A percentile compares a stretch with the other conserved stretches of the same genome.
phyloP scores from a whole-genome alignment of 331 rosid species.

The Cydonia oblonga region DNA sequence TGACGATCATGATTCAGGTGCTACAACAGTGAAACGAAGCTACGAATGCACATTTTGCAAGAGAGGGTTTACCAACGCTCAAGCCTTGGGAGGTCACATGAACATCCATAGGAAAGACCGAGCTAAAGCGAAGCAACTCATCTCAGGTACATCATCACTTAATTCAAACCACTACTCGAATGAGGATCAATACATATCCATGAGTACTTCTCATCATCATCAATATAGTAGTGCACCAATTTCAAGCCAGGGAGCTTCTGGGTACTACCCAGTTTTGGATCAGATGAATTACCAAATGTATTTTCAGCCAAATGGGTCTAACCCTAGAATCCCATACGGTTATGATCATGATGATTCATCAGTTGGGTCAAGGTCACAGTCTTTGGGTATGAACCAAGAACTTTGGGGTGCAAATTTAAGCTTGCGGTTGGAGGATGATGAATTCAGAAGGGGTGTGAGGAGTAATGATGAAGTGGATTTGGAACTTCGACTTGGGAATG shows the following conservation, averaged over 20 bases:
- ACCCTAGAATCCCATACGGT: slow-evolving; percentile 16
- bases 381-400: slow-evolving; percentile 31
- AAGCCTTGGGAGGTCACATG: slow-evolving; percentile 52
- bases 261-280: slow-evolving; percentile 6
- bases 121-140: slow-evolving; percentile 40
- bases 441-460: slow-evolving; percentile 17
- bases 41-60: slow-evolving; percentile 71
- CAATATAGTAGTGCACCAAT: background rate
- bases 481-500: slow-evolving; percentile 72
- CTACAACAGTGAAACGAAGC: slow-evolving; percentile 18
- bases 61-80: slow-evolving; percentile 86
- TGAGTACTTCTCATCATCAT: slow-evolving; percentile 1
- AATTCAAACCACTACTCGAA: slow-evolving; percentile 1
- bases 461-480: slow-evolving; percentile 47
- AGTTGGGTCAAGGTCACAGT: slow-evolving; percentile 12
- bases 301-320: slow-evolving; percentile 24
- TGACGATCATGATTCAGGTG: slow-evolving; percentile 3
- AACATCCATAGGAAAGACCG: slow-evolving; percentile 69
- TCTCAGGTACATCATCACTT: background rate
- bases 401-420: slow-evolving; percentile 47
- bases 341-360: slow-evolving; percentile 12
- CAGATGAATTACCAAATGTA: slow-evolving; percentile 7
- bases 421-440: slow-evolving; percentile 29
- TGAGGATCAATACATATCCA: slow-evolving; percentile 7
- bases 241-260: background rate